Evolutionary conservation across 2,329 filamentous ascomycete species (phyloP), one percentile per base, ranked within the genome.

Genomic region (Venturia oleaginea): DNA sequence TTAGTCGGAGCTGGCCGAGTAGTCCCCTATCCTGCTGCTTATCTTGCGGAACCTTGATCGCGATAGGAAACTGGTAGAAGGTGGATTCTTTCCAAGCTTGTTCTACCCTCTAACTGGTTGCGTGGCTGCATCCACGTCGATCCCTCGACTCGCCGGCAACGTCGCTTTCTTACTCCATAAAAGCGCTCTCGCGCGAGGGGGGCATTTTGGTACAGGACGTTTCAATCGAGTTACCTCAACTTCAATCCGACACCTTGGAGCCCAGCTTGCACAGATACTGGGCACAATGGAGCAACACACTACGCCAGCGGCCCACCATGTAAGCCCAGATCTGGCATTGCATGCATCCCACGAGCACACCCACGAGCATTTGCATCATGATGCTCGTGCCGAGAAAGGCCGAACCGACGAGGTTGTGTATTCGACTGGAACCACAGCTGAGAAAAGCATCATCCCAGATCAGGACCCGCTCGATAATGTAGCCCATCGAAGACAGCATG

Each of bases 391-490:
- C 11, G 71, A 69, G 59, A 70, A 71, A 62, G 69, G 68, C 46
- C 65, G 67, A 51, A 38, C 27, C 19, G 65, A 66, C 32, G 67
- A 71, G 24, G 64, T 67, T 8, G 65, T 67, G n/a, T 77, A 76
- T 69, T 70, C 73, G 17, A 67, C 68, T 2, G 74, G 74, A 57
- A 76, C 74, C 24, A 76, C 75, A 11, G 67, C 67, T 38, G 75
- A 76, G 61, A 71, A 70, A 61, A 68, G 69, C 64, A 69, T 70
- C 17, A 71, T 76, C 34, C 71, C 73, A 6, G 59, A 67, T 5
- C 66, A 66, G 17, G 67, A 72, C 51, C 74, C 76, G 5, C 75
- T 78, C 60, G 78, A 80, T 68, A 76, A 78, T 68, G 70, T 68
- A n/a, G 69, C 74, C 24, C 76, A 78, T 62, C 70, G 73, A 57